phyloP scores from a whole-genome alignment of 139 green algal genomes.

The Picocystis salinarum region DNA sequence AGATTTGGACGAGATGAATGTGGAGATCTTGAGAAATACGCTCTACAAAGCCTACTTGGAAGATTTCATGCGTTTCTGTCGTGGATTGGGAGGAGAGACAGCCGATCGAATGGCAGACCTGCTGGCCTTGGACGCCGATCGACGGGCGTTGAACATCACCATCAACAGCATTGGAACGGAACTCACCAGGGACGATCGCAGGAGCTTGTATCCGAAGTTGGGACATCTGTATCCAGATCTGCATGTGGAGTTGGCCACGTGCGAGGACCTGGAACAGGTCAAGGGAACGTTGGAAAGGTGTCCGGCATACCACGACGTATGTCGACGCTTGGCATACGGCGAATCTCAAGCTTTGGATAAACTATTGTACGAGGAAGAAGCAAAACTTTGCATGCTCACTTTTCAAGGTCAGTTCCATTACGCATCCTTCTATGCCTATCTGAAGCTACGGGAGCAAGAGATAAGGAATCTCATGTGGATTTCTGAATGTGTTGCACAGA shows the following conservation, averaged over 20 bases:
- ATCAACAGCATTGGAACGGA: conserved; percentile 94
- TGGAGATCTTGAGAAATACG: conserved; percentile 92
- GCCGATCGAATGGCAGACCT: conserved; percentile 79
- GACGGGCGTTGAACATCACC: conserved; percentile 93
- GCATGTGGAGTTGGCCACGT: conserved; percentile 72
- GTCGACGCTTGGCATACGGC: conserved; percentile 70
- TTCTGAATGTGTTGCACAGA: conserved; percentile 76
- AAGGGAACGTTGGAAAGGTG: too few species aligned
- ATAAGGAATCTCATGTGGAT: conserved; percentile 93
- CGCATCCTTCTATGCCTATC: conserved; percentile 69
- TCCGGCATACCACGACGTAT: too few species aligned
- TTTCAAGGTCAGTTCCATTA: conserved; percentile 94
- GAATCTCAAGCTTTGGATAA: conserved; percentile 84
- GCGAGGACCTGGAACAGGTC: conserved; percentile 91
- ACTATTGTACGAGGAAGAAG: conserved; percentile 84
- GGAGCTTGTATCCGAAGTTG: conserved; percentile 88
- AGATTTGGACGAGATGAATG: conserved; percentile 98
- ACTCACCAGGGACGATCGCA: conserved; percentile 83
- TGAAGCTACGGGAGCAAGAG: conserved; percentile 76
- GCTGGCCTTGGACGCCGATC: conserved; percentile 89
- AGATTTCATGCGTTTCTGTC: conserved; percentile 65
- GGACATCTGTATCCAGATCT: conserved; percentile 76
- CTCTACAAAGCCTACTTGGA: conserved; percentile 98
- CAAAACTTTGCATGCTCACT: conserved; percentile 39
- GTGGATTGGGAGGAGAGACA: conserved; percentile 62